phyloP scores from a whole-genome alignment of 768 basidiomycete species.

The Russula virescens region DNA sequence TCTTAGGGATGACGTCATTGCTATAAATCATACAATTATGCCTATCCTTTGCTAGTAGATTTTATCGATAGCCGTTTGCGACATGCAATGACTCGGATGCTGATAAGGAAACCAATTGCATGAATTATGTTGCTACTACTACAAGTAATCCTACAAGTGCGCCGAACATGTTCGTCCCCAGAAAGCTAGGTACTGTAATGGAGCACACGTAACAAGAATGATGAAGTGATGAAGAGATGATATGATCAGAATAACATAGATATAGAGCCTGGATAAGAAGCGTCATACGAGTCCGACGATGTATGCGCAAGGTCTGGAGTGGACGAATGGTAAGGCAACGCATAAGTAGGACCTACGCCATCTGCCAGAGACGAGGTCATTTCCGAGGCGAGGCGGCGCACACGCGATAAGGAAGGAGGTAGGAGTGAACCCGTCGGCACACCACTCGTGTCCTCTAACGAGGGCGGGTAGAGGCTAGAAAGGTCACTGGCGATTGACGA shows the following conservation, averaged over 20 bases:
- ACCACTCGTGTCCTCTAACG: conserved; percentile 15
- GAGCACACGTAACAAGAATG: conserved; percentile 19
- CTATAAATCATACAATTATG: no score
- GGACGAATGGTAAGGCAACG: conserved; percentile 9
- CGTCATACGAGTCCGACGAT: conserved; percentile 15
- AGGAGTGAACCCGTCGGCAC: not conserved
- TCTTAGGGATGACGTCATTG: not conserved
- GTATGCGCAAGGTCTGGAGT: conserved; percentile 5
- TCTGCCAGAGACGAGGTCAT: conserved; percentile 6
- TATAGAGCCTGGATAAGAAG: conserved; percentile 13
- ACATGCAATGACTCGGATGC: not conserved
- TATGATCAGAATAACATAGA: conserved; percentile 18
- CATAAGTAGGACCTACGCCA: not conserved
- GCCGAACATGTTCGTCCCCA: not conserved
- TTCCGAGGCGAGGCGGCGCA: conserved; percentile 6
- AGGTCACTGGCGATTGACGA: conserved; percentile 21
- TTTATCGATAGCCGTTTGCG: no score
- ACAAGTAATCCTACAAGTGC: conserved; percentile 16
- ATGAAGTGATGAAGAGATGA: not conserved
- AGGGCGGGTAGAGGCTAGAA: conserved; percentile 17
- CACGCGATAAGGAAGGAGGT: conserved; percentile 17
- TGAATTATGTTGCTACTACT: conserved; percentile 12
- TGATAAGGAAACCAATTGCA: not conserved
- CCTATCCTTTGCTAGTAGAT: no score
- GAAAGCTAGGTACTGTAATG: not conserved